Conservation (phyloP, 2,329 filamentous ascomycete genomes). For the Thielaviopsis cerberus region DNA sequence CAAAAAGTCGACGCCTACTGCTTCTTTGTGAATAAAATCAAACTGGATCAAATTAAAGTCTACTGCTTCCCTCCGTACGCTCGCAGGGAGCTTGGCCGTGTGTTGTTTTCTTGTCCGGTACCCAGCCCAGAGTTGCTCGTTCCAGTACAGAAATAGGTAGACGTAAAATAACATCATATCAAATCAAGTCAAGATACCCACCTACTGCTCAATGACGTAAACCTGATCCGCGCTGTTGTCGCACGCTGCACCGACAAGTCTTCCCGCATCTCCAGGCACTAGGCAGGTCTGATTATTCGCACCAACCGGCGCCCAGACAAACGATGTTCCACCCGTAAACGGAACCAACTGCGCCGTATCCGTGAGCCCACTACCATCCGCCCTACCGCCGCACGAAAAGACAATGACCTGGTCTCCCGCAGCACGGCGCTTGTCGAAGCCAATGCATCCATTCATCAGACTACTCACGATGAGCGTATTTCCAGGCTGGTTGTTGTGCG, state of each 20-base stretch:
- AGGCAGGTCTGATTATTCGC: conserved; percentile 27
- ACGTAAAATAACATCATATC: too few relatives aligned
- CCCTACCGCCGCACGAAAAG: conserved; percentile 34
- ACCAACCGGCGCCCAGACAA: conserved; percentile 28
- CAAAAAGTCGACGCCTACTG: too few relatives aligned
- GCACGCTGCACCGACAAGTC: conserved; percentile 13
- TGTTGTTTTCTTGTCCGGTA: too few relatives aligned
- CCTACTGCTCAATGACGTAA: conserved; percentile 11
- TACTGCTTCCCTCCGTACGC: too few relatives aligned
- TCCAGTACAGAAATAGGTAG: too few relatives aligned
- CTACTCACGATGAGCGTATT: conserved; percentile 29
- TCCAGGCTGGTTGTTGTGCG: conserved; percentile 27
- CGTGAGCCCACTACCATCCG: conserved; percentile 29
- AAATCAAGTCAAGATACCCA: too few relatives aligned
- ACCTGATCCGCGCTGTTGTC: conserved; percentile 6
- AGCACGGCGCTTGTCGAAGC: conserved; percentile 27
- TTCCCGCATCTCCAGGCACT: conserved; percentile 19
- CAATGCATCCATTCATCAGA: conserved; percentile 33
- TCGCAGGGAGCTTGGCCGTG: too few relatives aligned
- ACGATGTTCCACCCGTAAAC: conserved; percentile 23
- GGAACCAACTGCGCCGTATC: conserved; percentile 31
- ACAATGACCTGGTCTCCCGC: conserved; percentile 28
- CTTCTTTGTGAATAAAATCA: too few relatives aligned
- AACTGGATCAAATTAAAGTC: too few relatives aligned
- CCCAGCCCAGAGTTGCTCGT: too few relatives aligned